Evolutionary conservation across 2,329 filamentous ascomycete species (phyloP).

Genomic region (Neopestalotiopsis clavispora): DNA sequence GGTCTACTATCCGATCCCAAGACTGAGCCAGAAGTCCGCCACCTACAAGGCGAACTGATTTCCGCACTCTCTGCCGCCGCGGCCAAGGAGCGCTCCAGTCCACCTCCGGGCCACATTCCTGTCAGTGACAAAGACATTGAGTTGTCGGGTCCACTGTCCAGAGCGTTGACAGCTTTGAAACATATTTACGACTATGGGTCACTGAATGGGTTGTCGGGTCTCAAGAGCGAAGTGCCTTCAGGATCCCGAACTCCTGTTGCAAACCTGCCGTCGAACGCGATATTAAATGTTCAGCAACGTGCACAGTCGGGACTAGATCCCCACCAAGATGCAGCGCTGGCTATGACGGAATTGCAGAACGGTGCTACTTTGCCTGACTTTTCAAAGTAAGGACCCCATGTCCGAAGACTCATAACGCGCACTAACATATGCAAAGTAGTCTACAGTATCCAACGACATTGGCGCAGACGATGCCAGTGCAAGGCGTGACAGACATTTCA

Average conservation of each 20-base stretch:
- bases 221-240: slow-evolving; percentile 55
- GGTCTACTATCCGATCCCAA: slow-evolving; percentile 69
- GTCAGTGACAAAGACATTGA: slow-evolving; percentile 65
- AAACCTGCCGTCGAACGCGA: slow-evolving; percentile 38
- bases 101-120: slow-evolving; percentile 57
- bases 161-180: slow-evolving; percentile 64
- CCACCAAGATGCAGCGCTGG: slow-evolving; percentile 65
- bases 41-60: slow-evolving; percentile 68
- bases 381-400: slow-evolving; percentile 37
- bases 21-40: slow-evolving; percentile 65
- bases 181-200: slow-evolving; percentile 72
- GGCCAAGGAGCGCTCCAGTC: slow-evolving; percentile 61
- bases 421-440: slow-evolving; percentile 20
- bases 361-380: slow-evolving; percentile 54
- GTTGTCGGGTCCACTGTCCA: slow-evolving; percentile 64
- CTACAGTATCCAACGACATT: slow-evolving; percentile 38
- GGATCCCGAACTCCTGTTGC: slow-evolving; percentile 51
- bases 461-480: slow-evolving; percentile 32
- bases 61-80: slow-evolving; percentile 67
- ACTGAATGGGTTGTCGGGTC: slow-evolving; percentile 51
- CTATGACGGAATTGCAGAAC: slow-evolving; percentile 70
- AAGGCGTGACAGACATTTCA: slow-evolving; percentile 49
- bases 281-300: slow-evolving; percentile 31
- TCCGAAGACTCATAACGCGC: not conserved
- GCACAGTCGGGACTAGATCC: slow-evolving; percentile 46